These are phyloP conservation scores for Kuraishia molischiana DNA, from an alignment of 805 yeast species.

Conservation along the genomic window DNA sequence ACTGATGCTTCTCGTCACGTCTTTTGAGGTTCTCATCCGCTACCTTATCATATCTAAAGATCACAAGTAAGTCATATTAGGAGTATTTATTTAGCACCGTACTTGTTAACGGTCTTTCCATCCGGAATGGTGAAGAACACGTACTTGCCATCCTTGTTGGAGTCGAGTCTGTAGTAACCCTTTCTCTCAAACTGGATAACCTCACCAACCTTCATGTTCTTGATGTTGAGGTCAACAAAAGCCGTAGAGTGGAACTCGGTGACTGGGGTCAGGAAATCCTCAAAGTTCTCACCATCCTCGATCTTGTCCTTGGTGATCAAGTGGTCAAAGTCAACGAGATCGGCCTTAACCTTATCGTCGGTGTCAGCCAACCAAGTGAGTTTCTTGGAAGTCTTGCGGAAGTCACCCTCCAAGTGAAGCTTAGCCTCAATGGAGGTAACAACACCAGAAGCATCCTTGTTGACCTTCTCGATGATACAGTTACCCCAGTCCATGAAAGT, in stretches of 20 bases:
- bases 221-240: conserved; percentile 71
- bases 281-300: conserved; percentile 90
- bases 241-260: conserved; percentile 80
- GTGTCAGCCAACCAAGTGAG: conserved; percentile 91
- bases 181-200: conserved; percentile 93
- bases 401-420: conserved; percentile 89
- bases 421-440: conserved; percentile 64
- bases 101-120: conserved; percentile 74
- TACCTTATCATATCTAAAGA: conserved; percentile 33
- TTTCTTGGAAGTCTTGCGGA: conserved; percentile 92
- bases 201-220: conserved; percentile 72
- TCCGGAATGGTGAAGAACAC: conserved; percentile 93
- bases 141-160: conserved; percentile 47
- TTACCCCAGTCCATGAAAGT: conserved; percentile 99
- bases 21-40: conserved; percentile 58
- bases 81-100: conserved; percentile 46
- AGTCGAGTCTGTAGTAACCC: conserved; percentile 86
- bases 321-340: conserved; percentile 87
- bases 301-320: conserved; percentile 90
- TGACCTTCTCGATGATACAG: conserved; percentile 64
- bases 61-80: not conserved
- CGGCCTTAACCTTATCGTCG: conserved; percentile 58
- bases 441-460: conserved; percentile 39
- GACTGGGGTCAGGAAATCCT: conserved; percentile 79
- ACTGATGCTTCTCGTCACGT: conserved; percentile 67